Percentiles rank a stretch among this genome's conserved stretches.
phyloP scores from a whole-genome alignment of 1,284 basidiomycete species.

The Uromyces viciae-fabae region DNA sequence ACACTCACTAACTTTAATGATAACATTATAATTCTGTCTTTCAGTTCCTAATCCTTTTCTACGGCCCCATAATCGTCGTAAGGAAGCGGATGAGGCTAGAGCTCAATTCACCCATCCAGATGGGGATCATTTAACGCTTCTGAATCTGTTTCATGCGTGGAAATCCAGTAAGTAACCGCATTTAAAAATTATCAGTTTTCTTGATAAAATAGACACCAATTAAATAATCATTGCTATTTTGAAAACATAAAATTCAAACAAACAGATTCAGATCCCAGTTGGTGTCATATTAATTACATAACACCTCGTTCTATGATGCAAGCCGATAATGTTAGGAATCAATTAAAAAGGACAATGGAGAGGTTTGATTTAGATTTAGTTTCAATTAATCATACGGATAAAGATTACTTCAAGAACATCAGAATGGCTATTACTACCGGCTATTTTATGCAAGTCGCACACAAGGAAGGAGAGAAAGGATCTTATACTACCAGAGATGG shows the following conservation, averaged over 20 bases:
- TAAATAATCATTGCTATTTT: no score
- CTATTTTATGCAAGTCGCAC: slow-evolving; percentile 98
- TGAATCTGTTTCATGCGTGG: slow-evolving; percentile 96
- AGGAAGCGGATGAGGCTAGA: slow-evolving; percentile 89
- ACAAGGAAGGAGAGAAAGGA: slow-evolving; percentile 87
- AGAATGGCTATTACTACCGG: slow-evolving; percentile 82
- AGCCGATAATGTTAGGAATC: slow-evolving; percentile 91
- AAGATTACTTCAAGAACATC: slow-evolving; percentile 74
- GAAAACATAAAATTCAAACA: neutral
- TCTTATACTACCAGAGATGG: slow-evolving; percentile 46
- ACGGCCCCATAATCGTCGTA: slow-evolving; percentile 78
- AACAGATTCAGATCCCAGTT: slow-evolving; percentile 74
- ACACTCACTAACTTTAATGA: no score
- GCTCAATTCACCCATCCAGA: slow-evolving; percentile 83
- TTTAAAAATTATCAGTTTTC: no score
- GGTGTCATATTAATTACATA: slow-evolving; percentile 91
- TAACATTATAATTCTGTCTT: neutral
- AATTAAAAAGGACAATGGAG: slow-evolving; percentile 90
- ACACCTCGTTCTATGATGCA: slow-evolving; percentile 77
- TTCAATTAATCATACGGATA: slow-evolving; percentile 70
- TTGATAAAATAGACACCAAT: no score
- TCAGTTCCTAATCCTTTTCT: slow-evolving; percentile 89
- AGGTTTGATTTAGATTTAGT: slow-evolving; percentile 68
- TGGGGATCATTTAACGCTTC: slow-evolving; percentile 88
- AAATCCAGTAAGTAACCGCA: slow-evolving; percentile 70